phyloP scores from a whole-genome alignment of 768 basidiomycete species.

The Austroboletus festivus region DNA sequence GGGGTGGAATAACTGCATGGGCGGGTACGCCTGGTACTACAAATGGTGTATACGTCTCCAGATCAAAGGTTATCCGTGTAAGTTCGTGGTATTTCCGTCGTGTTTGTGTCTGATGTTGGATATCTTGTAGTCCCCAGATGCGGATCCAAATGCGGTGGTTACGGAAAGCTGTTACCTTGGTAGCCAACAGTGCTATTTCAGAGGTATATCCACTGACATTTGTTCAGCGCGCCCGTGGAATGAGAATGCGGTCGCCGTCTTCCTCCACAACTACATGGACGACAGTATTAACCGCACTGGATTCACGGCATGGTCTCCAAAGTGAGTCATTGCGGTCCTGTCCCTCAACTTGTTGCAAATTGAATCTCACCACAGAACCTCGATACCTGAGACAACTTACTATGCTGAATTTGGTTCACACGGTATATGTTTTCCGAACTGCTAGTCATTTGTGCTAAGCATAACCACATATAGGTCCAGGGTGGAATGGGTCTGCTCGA shows the following conservation, averaged over 20 bases:
- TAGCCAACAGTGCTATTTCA: slow-evolving; percentile 4
- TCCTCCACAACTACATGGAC: slow-evolving; percentile 56
- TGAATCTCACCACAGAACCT: slow-evolving; percentile 37
- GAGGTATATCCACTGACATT: background rate
- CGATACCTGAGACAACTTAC: slow-evolving; percentile 51
- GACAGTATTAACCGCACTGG: slow-evolving; percentile 49
- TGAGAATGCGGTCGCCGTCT: slow-evolving; percentile 52
- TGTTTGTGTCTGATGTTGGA: background rate
- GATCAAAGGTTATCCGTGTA: slow-evolving; percentile 56
- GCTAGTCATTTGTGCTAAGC: background rate
- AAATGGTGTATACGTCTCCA: slow-evolving; percentile 52
- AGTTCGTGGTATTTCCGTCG: slow-evolving; percentile 13
- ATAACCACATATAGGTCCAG: slow-evolving; percentile 40
- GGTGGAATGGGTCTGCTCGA: slow-evolving; percentile 45
- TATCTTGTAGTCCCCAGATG: slow-evolving; percentile 51
- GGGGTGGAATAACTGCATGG: slow-evolving; percentile 67
- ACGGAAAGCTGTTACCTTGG: slow-evolving; percentile 50
- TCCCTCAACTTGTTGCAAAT: background rate
- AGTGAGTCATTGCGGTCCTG: slow-evolving; percentile 1
- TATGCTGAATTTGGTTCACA: slow-evolving; percentile 57
- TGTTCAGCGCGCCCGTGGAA: slow-evolving; percentile 56
- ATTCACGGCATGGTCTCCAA: slow-evolving; percentile 44
- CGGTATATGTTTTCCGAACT: slow-evolving; percentile 32
- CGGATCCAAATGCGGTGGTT: slow-evolving; percentile 47
- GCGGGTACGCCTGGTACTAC: slow-evolving; percentile 43